A percentile compares a stretch with the other conserved stretches of the same genome.
Conservation (phyloP, 108 stramenopile genomes). For the Stephanodiscus minutulus region DNA sequence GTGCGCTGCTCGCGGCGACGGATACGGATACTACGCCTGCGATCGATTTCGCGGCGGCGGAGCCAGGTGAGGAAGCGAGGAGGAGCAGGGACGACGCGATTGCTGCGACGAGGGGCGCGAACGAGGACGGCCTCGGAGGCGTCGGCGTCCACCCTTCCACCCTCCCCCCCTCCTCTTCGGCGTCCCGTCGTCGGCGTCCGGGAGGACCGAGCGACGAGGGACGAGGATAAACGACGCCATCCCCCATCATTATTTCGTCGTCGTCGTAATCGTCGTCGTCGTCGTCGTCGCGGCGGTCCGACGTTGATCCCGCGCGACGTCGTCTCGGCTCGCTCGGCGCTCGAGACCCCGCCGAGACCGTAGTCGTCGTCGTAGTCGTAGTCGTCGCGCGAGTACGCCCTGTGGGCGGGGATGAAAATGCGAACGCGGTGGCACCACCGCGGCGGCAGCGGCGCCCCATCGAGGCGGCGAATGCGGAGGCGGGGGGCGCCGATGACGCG, state of each 20-base stretch:
- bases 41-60: not conserved
- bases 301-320: not conserved
- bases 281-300: not conserved
- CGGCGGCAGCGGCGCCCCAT: too few relatives aligned
- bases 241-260: not conserved
- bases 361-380: too few relatives aligned
- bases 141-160: not conserved
- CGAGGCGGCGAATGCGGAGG: not conserved
- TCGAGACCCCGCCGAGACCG: too few relatives aligned
- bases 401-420: not conserved
- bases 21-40: too few relatives aligned
- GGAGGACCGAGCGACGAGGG: not conserved
- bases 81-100: not conserved
- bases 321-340: not conserved
- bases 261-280: too few relatives aligned
- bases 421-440: not conserved
- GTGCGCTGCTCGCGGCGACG: not conserved
- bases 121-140: not conserved
- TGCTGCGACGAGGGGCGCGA: not conserved
- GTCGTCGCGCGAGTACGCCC: too few relatives aligned
- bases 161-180: not conserved
- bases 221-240: not conserved
- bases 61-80: not conserved
- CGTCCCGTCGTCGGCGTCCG: not conserved
- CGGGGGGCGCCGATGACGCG: not conserved